phyloP scores from a whole-genome alignment of 2,329 filamentous ascomycete genomes.

The Sporothrix schenckii region DNA sequence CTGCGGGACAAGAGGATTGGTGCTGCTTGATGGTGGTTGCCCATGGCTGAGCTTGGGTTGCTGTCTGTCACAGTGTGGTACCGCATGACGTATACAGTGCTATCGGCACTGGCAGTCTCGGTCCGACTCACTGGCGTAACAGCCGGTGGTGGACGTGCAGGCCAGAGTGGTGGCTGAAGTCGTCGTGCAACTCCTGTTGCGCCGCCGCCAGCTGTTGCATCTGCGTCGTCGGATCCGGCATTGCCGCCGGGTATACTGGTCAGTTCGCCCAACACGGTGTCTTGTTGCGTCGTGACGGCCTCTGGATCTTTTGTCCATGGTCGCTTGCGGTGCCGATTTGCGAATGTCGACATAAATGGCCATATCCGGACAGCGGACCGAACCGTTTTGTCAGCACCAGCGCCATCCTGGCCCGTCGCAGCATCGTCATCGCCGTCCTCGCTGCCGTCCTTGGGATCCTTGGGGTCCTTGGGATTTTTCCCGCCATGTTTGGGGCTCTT shows the following conservation, averaged over 20 bases:
- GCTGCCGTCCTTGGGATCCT: constrained; percentile 40
- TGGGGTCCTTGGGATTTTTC: constrained; percentile 41
- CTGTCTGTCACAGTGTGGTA: constrained; percentile 61
- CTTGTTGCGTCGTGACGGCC: background rate
- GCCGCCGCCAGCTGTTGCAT: background rate
- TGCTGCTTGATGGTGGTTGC: constrained; percentile 14
- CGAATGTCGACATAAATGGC: constrained; percentile 44
- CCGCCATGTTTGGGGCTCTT: constrained; percentile 43
- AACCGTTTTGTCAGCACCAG: background rate
- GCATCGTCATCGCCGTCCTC: constrained; percentile 43
- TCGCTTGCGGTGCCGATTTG: constrained; percentile 46
- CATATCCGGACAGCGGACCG: constrained; percentile 5
- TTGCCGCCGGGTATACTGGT: background rate
- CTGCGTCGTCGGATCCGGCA: constrained; percentile 40
- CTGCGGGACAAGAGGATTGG: constrained; percentile 31
- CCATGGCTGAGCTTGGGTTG: constrained; percentile 33
- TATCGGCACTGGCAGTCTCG: constrained; percentile 65
- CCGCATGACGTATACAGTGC: constrained; percentile 65
- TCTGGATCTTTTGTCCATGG: constrained; percentile 36
- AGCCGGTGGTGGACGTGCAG: constrained; percentile 57
- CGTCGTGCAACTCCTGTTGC: constrained; percentile 24
- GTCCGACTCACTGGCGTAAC: constrained; percentile 63
- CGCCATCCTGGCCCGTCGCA: background rate
- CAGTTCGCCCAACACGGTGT: constrained; percentile 12
- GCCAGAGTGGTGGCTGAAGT: constrained; percentile 56